Conservation (phyloP, 495 filamentous ascomycete genomes). For the Neurospora sp. region DNA sequence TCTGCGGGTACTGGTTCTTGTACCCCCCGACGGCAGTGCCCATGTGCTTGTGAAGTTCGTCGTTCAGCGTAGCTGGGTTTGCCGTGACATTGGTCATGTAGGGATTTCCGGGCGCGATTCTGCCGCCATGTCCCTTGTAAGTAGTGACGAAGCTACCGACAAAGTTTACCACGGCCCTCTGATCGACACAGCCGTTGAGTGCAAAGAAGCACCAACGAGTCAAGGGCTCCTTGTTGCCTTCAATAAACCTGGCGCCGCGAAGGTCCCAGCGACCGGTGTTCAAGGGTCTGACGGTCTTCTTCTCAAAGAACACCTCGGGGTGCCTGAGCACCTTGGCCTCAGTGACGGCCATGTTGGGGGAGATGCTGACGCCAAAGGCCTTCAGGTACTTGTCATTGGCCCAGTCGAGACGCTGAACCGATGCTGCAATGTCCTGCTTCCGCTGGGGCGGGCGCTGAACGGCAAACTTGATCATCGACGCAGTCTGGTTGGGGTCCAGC, state of each 20-base stretch:
- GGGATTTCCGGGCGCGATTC: slow-evolving; percentile 31
- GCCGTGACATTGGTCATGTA: background rate
- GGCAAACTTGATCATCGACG: slow-evolving; percentile 82
- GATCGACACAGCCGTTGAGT: slow-evolving; percentile 17
- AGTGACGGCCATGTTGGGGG: slow-evolving; percentile 46
- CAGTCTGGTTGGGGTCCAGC: slow-evolving; percentile 58
- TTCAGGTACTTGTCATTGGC: slow-evolving; percentile 53
- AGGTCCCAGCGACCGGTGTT: slow-evolving; percentile 75
- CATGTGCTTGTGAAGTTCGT: background rate
- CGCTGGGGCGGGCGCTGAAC: slow-evolving; percentile 54
- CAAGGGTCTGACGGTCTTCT: slow-evolving; percentile 40
- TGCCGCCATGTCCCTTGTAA: slow-evolving; percentile 66
- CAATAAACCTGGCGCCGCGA: slow-evolving; percentile 63
- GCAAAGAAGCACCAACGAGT: slow-evolving; percentile 56
- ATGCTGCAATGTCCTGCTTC: slow-evolving; percentile 46
- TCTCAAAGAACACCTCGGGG: slow-evolving; percentile 58
- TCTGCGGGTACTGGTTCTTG: slow-evolving; percentile 34
- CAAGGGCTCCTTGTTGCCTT: slow-evolving; percentile 47
- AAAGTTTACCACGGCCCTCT: slow-evolving; percentile 44
- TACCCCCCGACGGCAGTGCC: background rate
- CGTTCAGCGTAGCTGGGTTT: background rate
- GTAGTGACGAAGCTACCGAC: slow-evolving; percentile 45
- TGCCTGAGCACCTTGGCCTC: slow-evolving; percentile 61
- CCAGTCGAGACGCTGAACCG: slow-evolving; percentile 59
- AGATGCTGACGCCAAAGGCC: slow-evolving; percentile 59